Conservation (phyloP, 495 filamentous ascomycete species). For the Aspergillus conjunctus region DNA sequence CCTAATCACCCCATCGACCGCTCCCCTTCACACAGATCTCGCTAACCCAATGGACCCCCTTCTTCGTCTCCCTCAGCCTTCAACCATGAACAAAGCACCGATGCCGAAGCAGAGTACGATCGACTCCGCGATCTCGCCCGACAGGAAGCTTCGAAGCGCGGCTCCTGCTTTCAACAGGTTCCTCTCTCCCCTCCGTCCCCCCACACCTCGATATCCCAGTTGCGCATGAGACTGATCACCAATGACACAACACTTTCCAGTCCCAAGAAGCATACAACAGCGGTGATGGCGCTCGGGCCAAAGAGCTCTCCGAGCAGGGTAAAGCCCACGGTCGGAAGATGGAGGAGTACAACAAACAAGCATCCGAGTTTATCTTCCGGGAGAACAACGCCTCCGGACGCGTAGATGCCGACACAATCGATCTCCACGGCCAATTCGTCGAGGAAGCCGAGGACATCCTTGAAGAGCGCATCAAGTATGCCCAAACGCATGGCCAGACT, state of each 20-base stretch:
- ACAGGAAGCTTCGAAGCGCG: conserved; percentile 73
- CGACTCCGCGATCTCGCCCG: conserved; percentile 82
- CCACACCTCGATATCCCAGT: neutral
- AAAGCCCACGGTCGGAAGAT: conserved; percentile 78
- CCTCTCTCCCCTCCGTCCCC: conserved; percentile 4
- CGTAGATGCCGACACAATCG: conserved; percentile 79
- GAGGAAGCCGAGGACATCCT: conserved; percentile 92
- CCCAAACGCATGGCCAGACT: conserved; percentile 66
- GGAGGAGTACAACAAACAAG: conserved; percentile 83
- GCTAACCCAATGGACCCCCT: conserved; percentile 14
- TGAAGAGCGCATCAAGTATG: conserved; percentile 76
- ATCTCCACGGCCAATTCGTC: conserved; percentile 91
- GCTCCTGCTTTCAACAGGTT: conserved; percentile 73
- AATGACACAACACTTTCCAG: conserved; percentile 37
- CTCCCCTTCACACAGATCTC: neutral
- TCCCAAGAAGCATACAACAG: conserved; percentile 76
- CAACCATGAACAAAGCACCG: conserved; percentile 67
- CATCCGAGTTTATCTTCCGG: conserved; percentile 90
- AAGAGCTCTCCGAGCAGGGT: conserved; percentile 78
- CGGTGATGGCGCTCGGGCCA: conserved; percentile 78
- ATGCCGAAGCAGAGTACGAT: conserved; percentile 86
- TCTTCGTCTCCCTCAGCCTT: conserved; percentile 61
- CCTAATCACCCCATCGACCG: neutral
- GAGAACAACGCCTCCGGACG: conserved; percentile 80
- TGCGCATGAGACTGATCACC: conserved; percentile 1